Evolutionary conservation across 495 filamentous ascomycete species (phyloP).

Genomic region (Pyronema omphalodes): DNA sequence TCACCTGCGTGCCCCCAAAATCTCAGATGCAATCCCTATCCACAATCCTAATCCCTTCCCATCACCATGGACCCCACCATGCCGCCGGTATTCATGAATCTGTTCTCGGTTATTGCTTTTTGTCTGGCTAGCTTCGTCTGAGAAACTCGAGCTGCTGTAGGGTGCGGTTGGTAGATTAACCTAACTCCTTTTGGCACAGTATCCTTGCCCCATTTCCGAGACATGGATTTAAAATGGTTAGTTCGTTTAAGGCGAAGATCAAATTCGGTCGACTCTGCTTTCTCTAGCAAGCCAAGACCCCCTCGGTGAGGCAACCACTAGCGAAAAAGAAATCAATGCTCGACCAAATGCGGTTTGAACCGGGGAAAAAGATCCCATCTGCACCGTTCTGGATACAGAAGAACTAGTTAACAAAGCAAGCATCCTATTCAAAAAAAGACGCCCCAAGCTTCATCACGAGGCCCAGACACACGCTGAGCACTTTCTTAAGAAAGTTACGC

Average conservation of each 20-base stretch:
- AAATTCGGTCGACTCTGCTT: background rate
- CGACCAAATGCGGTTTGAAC: background rate
- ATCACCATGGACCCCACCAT: background rate
- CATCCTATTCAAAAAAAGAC: background rate
- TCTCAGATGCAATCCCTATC: too few species aligned
- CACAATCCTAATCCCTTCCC: too few species aligned
- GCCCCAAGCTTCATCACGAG: background rate
- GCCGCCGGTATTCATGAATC: background rate
- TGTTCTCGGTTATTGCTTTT: background rate
- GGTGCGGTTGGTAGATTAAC: background rate
- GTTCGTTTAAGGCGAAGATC: background rate
- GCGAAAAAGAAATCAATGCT: too few species aligned
- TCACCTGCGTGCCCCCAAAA: too few species aligned
- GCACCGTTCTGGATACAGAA: background rate
- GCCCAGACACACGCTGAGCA: background rate
- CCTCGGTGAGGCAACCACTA: background rate
- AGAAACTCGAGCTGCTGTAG: background rate
- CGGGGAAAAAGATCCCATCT: background rate
- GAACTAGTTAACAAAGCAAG: background rate
- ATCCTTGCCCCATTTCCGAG: background rate
- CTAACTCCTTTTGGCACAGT: background rate
- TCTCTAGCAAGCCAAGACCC: background rate
- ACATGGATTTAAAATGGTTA: background rate
- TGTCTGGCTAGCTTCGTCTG: too few species aligned
- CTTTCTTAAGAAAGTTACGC: background rate